phyloP scores from a whole-genome alignment of 2,329 filamentous ascomycete genomes.

The Aspergillus ustus region DNA sequence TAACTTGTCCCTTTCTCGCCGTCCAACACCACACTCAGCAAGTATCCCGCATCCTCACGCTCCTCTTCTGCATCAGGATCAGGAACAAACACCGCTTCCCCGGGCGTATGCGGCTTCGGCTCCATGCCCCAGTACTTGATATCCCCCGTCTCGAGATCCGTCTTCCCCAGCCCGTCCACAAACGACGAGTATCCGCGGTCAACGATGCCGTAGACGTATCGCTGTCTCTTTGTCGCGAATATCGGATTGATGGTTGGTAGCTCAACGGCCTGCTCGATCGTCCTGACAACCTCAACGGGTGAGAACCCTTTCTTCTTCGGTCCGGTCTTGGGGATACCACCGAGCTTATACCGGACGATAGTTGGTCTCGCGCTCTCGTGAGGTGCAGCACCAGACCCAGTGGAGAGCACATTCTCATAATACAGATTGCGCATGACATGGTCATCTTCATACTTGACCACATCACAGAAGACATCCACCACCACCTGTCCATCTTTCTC shows the following conservation, averaged over 20 bases:
- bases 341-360: conserved; percentile 40
- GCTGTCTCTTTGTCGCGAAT: conserved; percentile 43
- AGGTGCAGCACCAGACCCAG: conserved; percentile 44
- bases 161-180: conserved; percentile 55
- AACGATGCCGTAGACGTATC: conserved; percentile 55
- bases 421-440: conserved; percentile 71
- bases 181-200: conserved; percentile 50
- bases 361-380: conserved; percentile 34
- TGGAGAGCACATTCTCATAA: conserved; percentile 66
- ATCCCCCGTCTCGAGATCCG: conserved; percentile 49
- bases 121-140: conserved; percentile 42
- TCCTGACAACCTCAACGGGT: conserved; percentile 9
- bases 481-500: conserved; percentile 28
- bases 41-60: conserved; percentile 55
- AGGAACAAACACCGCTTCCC: conserved; percentile 56
- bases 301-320: conserved; percentile 2
- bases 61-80: conserved; percentile 14
- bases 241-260: conserved; percentile 55
- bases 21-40: conserved; percentile 57
- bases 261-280: conserved; percentile 34
- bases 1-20: conserved; percentile 55
- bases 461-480: conserved; percentile 65
- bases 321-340: conserved; percentile 27
- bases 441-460: conserved; percentile 65
- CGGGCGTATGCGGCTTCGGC: conserved; percentile 53